Evolutionary conservation across 148 eudicot genomes (phyloP), one percentile per base, ranked within the genome.

Genomic region (Rhododendron ferrugineum): DNA sequence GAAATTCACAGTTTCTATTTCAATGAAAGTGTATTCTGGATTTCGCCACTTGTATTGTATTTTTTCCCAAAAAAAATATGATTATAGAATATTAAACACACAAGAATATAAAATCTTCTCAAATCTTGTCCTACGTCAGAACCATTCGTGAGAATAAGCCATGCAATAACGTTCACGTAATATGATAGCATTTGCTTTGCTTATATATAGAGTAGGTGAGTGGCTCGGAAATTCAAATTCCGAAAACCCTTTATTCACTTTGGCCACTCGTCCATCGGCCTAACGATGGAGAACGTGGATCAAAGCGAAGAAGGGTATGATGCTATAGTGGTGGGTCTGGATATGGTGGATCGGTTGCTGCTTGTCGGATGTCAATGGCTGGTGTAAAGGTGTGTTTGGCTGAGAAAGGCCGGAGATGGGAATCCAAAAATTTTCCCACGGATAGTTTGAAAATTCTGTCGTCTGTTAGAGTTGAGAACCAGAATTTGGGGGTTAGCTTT

Each of bases 261-360:
- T 3, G 46, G 42, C 64, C 23, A 54, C 5, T 16, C 1, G 23
- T 32, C 44, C 50, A 40, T 44, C 0, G 80, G 1, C 42, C 36
- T 23, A 16, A 68, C 68, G 68, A 87, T 87, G 88, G 78, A 84
- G 84, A 44, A 44, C 56, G 7, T 70, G 13, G 86, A 79, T 79
- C 85, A 80, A 26, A 79, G 83, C 1, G 79, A 75, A n/a, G 88
- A 80, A 6, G 88, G 88, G 74, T 89, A 89, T 83, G 91, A 89
- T 32, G 91, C 88, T 30, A 83, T 89, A 14, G 91, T 89, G 6
- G 89, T 89, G 28, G 91, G 6, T 89, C 91, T 66, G 91, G 91
- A 49, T 89, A 89, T 54, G 91, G 91, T 18, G 91, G 91, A 75
- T 89, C 91, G 16, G 91, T 89, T 50, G 89, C 88, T 16, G 91